Conservation (phyloP, 148 eudicot species). For the Rhododendron mucronatum region DNA sequence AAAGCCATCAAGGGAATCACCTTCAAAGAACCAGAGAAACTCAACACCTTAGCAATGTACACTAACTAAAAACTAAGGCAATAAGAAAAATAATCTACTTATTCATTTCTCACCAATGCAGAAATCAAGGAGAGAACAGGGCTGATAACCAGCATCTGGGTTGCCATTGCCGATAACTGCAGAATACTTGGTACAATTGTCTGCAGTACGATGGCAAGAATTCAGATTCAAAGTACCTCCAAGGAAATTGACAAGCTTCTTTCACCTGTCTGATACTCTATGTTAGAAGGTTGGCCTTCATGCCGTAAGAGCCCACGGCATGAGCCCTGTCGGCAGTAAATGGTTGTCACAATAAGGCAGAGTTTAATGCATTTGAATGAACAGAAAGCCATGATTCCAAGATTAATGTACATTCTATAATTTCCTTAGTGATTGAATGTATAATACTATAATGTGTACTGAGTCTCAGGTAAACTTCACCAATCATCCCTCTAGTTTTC, state of each 20-base stretch:
- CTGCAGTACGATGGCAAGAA: slow-evolving; percentile 34
- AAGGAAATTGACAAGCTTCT: neutral
- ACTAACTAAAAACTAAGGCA: neutral
- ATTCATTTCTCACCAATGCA: slow-evolving; percentile 59
- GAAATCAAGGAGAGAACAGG: slow-evolving; percentile 64
- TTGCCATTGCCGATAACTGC: slow-evolving; percentile 84
- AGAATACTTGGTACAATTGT: slow-evolving; percentile 72
- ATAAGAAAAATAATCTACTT: neutral
- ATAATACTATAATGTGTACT: neutral
- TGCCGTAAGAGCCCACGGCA: neutral
- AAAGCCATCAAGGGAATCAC: slow-evolving; percentile 72
- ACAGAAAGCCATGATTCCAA: neutral
- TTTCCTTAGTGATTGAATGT: neutral
- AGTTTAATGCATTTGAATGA: neutral
- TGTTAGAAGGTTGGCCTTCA: slow-evolving; percentile 1
- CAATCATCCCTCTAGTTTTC: neutral
- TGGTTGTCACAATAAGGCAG: neutral
- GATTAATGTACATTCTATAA: neutral
- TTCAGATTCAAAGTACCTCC: neutral
- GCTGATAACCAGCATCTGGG: slow-evolving; percentile 79
- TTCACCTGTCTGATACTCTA: neutral
- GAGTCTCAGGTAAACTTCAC: neutral
- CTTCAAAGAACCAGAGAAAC: slow-evolving; percentile 33
- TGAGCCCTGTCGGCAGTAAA: neutral
- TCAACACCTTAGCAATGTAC: slow-evolving; percentile 10